Conservation (phyloP, 305 asterid genomes). For the Fraxinus velutina region DNA sequence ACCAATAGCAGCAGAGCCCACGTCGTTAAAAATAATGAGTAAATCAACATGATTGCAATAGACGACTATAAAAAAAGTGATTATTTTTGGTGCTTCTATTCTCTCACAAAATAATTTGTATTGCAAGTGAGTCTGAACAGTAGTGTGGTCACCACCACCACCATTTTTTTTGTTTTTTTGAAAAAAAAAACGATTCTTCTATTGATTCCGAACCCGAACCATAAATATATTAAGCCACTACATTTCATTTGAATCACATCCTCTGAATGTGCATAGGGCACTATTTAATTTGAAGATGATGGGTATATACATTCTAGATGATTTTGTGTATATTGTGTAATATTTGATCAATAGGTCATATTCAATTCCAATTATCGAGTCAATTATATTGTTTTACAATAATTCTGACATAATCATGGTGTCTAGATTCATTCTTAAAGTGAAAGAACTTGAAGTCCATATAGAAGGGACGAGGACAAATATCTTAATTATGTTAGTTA, state of each 20-base stretch:
- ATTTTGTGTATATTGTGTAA: no score
- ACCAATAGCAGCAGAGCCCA: neutral
- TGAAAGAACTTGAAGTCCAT: neutral
- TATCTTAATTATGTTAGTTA: neutral
- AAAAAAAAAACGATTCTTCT: neutral
- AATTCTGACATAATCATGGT: neutral
- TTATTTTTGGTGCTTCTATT: neutral
- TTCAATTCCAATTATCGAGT: neutral
- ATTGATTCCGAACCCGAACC: neutral
- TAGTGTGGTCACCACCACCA: neutral
- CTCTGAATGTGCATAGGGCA: neutral
- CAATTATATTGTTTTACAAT: neutral
- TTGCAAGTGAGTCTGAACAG: neutral
- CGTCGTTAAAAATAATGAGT: neutral
- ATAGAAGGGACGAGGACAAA: neutral
- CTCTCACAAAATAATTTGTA: neutral
- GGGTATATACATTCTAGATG: neutral
- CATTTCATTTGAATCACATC: neutral
- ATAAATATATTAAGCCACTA: neutral
- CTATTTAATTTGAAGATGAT: neutral
- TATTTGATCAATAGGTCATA: neutral
- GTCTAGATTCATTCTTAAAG: neutral
- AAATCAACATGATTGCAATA: neutral
- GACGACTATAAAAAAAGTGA: neutral
- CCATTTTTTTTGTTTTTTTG: neutral